Percentiles rank a stretch among this genome's conserved stretches.
Evolutionary conservation across 2,329 filamentous ascomycete species (phyloP).

Genomic region (Clonostachys sp.): DNA sequence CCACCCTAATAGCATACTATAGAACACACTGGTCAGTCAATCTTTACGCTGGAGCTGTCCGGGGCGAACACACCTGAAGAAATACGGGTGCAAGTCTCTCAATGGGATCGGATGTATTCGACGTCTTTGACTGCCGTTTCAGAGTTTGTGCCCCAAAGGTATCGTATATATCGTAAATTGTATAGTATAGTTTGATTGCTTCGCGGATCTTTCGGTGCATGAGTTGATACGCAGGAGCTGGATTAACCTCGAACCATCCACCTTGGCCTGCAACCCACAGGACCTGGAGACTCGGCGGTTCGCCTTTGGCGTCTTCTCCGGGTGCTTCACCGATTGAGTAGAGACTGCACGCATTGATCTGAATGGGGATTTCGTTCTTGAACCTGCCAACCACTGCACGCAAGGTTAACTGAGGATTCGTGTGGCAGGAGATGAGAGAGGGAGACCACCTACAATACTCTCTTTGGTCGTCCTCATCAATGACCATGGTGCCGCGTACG

Average conservation of each 20-base stretch:
- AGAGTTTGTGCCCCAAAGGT: constrained; percentile 5
- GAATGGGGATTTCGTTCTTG: neutral
- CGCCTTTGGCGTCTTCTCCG: neutral
- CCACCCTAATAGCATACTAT: constrained; percentile 45
- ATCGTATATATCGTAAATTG: constrained; percentile 52
- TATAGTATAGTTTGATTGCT: constrained; percentile 61
- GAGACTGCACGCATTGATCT: neutral
- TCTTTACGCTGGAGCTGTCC: neutral
- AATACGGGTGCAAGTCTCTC: constrained; percentile 22
- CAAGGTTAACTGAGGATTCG: neutral
- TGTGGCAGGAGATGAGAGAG: neutral
- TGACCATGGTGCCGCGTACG: constrained; percentile 54
- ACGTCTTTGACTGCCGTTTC: constrained; percentile 13
- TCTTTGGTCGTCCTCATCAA: constrained; percentile 36
- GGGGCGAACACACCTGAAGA: constrained; percentile 15
- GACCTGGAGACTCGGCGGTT: neutral
- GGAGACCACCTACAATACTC: constrained; percentile 8
- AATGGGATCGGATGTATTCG: constrained; percentile 18
- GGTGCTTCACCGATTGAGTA: constrained; percentile 1
- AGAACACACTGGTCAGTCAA: constrained; percentile 1
- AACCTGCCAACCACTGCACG: neutral
- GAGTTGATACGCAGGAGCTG: constrained; percentile 48
- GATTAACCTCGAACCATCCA: constrained; percentile 66
- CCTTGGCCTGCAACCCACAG: constrained; percentile 39
- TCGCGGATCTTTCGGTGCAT: constrained; percentile 58